Evolutionary conservation across 352 stramenopile species (phyloP), one percentile per base, ranked within the genome.

Genomic region (Phytophthora cajani): DNA sequence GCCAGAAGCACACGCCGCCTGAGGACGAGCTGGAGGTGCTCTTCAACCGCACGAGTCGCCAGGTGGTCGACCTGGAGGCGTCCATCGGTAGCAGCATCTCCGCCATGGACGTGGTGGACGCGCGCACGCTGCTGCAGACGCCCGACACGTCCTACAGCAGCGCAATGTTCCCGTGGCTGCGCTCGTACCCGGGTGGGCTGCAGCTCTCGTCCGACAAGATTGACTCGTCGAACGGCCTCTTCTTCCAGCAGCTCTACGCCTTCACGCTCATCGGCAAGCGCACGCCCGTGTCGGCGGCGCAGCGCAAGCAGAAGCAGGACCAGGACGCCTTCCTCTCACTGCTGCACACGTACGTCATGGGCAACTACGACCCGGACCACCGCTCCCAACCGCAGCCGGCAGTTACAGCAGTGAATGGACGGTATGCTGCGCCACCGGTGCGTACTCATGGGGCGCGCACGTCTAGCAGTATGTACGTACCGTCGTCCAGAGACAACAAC

Each of bases 161-260:
- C 58, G 79, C 81, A 3, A 78, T 94, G 74, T 94, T 94, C 67
- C 84, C 84, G 14, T 94, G 84, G 84, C 62, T 94, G 38, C 85
- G 85, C 9, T 88, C 87, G 66, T 86, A 90, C 58, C 82, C 85
- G 2, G 78, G 77, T 10, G 81, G 78, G 0, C 69, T 86, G 5
- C 72, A 82, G 44, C 71, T 86, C 25, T 80, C 78, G 6, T 71
- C 83, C 10, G 82, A 91, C 51, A 86, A 81, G 38, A 79, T 89
- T 33, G 83, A 85, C 69, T 90, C 81, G 52, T 71, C 79, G 38
- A 89, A 93, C 56, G 87, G 84, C 0, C 73, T 95, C 7, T 95
- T 95, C 60, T 95, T 94, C 75, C 88, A 95, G 74, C 88, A 95
- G 64, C 69, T 95, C 2, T 93, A 93, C 64, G 88, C 88, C 9